phyloP scores from a whole-genome alignment of 2,329 filamentous ascomycete species.

The Alternaria burnsii region DNA sequence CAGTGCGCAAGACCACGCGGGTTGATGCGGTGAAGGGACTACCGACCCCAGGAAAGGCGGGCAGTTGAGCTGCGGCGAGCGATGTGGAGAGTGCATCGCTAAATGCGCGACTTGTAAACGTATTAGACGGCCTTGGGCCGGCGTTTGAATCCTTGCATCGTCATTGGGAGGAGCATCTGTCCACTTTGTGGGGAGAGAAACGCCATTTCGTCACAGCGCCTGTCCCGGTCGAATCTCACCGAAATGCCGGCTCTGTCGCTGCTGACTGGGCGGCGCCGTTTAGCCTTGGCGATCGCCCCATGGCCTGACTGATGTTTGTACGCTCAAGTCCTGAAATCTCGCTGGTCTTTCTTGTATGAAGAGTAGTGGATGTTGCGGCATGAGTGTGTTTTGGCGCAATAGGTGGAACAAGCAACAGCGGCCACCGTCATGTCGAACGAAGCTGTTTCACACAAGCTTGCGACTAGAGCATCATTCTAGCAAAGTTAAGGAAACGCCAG shows the following conservation, averaged over 20 bases:
- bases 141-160: conserved; percentile 19
- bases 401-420: conserved; percentile 3
- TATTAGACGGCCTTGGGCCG: conserved; percentile 20
- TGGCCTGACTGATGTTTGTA: background rate
- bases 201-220: conserved; percentile 26
- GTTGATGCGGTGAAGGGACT: conserved; percentile 31
- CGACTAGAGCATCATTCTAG: background rate
- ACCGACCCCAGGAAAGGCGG: conserved; percentile 31
- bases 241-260: background rate
- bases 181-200: conserved; percentile 28
- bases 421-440: background rate
- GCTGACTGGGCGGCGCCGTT: conserved; percentile 9
- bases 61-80: conserved; percentile 25
- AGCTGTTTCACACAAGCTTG: background rate
- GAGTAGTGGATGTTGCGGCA: background rate
- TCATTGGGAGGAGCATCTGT: conserved; percentile 24
- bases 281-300: conserved; percentile 5
- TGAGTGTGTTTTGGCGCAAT: background rate
- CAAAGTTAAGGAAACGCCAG: conserved; percentile 4
- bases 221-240: conserved; percentile 16
- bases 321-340: conserved; percentile 11
- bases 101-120: conserved; percentile 19
- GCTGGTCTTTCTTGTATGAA: background rate
- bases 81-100: conserved; percentile 31
- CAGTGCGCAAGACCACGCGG: conserved; percentile 6